Conservation (phyloP, 83 land plant species). For the Diphasiastrum complanatum region DNA sequence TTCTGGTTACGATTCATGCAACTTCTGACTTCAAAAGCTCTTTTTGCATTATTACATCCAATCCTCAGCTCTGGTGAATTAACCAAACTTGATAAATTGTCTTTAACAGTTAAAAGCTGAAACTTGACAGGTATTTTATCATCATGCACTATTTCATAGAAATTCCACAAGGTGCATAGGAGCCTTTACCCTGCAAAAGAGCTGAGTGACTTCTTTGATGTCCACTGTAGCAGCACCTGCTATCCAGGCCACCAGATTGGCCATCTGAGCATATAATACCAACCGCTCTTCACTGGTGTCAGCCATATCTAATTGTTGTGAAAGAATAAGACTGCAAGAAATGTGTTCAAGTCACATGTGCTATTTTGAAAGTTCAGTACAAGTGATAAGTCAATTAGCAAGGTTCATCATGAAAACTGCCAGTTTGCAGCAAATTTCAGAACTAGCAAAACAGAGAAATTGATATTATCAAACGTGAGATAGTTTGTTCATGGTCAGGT, state of each 20-base stretch:
- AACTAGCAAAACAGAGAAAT: background rate
- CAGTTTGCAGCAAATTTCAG: background rate
- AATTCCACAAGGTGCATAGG: too few relatives aligned
- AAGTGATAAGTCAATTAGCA: background rate
- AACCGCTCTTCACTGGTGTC: slow-evolving; percentile 54
- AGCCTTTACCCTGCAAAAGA: slow-evolving; percentile 74
- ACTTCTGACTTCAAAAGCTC: too few relatives aligned
- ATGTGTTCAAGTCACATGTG: slow-evolving; percentile 12
- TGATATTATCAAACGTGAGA: background rate
- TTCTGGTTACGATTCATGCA: too few relatives aligned
- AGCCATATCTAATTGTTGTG: slow-evolving; percentile 20
- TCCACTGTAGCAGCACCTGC: slow-evolving; percentile 40
- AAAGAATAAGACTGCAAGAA: background rate
- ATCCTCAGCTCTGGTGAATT: too few relatives aligned
- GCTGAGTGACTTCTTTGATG: slow-evolving; percentile 63
- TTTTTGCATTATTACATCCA: too few relatives aligned
- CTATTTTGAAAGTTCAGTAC: slow-evolving; percentile 7
- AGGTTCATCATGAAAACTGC: background rate
- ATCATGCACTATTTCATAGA: too few relatives aligned
- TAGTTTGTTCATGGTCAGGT: background rate
- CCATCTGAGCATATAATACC: slow-evolving; percentile 91
- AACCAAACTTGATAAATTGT: too few relatives aligned
- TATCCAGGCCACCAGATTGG: slow-evolving; percentile 61
- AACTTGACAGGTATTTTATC: too few relatives aligned
- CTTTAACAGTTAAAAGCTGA: too few relatives aligned